Base-by-base conservation (phyloP, 306 rosid genomes). In the Begonia peltatifolia region DNA sequence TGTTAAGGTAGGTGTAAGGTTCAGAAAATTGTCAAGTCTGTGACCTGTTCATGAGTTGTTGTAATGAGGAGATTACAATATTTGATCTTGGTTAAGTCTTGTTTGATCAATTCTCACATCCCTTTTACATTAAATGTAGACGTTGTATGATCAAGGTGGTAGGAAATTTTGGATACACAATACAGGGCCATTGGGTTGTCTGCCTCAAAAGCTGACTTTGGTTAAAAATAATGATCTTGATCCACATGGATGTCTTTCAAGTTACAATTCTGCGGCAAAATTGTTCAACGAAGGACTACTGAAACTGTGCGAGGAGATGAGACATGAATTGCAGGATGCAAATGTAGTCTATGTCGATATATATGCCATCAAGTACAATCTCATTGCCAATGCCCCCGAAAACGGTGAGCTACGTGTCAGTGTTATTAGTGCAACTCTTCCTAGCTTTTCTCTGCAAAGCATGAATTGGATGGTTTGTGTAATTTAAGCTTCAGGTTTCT, bases 81-180 rank as follows among this genome's bases (percentile, higher is more conserved):
- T 25, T 2, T 43, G 12, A 43, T 43, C 11, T 13, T 10, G 47
- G 13, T 10, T 1, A 12, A 44, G 48, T 12, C 14, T 30, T 30
- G 38, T 53, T 22, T 17, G 12, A 20, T 17, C 9, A 20, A 17
- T 5, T 52, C 30, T 17, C 15, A 9, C 12, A 9, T 38, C 11
- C 8, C 9, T 12, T 15, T 17, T 3, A 2, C n/a, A 5, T 4
- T 35, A 54, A 50, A 16, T 75, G 66, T 72, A 90, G 97, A 55
- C 58, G 50, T 61, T 90, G 56, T 76, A 90, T 51, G 74, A 78
- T 41, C 62, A 69, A 60, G 97, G 97, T 36, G 97, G 83, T 50
- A 75, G 97, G 71, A 90, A 90, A 47, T 90, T 90, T 68, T 90
- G 97, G 95, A 44, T 90, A 54, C 97, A 90, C 72, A 90, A 85